Evolutionary conservation across 225 moss, liverwort and hornwort genomes (phyloP), one percentile per base, ranked within the genome.

Genomic region (Straminergon stramineum): DNA sequence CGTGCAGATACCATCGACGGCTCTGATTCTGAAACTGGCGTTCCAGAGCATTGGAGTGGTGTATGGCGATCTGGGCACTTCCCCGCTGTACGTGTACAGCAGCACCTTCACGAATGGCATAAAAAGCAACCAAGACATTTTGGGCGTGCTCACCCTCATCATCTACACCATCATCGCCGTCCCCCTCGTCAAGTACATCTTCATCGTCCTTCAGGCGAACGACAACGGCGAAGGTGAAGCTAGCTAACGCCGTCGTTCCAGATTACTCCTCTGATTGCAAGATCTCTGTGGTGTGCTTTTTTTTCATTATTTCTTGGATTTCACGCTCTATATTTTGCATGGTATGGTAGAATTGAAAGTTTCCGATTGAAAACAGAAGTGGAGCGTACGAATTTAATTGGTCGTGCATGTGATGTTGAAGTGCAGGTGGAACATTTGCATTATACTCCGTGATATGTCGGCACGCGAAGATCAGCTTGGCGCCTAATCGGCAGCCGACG

Each of bases 41-140:
- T 98, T 94, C 84, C 98, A 98, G 86, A 97, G 96, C 70, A 97
- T 98, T 35, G 98, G 97, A 84, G 98, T 98, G 88, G 96, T 98
- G 32, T 98, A 95, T 75, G 98, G 98, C 18, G 98, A 98, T 87
- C 66, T 98, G 51, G 98, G 98, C 11, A 98, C 98, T 23, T 98
- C 98, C 5, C 98, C 98, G 19, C 93, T 98, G 15, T 98, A 98
- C 82, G 98, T 97, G 63, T 98, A 92, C 71, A 95, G 96, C 88
- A 94, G 96, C 85, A 94, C 95, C 43, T 90, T 98, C 58, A 67
- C 91, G 75, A 80, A 41, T 35, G 64, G 35, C 18, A 61, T 96
- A 88, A 83, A 84, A 85, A 70, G 78, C 76, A 89, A 78, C 13
- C 48, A 52, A 5, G 96, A 98, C 81, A 90, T 96, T 79, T 70